A percentile compares a stretch with the other conserved stretches of the same genome.
Evolutionary conservation across 768 basidiomycete species (phyloP).

Genomic region (Phlegmacium glaucopus): DNA sequence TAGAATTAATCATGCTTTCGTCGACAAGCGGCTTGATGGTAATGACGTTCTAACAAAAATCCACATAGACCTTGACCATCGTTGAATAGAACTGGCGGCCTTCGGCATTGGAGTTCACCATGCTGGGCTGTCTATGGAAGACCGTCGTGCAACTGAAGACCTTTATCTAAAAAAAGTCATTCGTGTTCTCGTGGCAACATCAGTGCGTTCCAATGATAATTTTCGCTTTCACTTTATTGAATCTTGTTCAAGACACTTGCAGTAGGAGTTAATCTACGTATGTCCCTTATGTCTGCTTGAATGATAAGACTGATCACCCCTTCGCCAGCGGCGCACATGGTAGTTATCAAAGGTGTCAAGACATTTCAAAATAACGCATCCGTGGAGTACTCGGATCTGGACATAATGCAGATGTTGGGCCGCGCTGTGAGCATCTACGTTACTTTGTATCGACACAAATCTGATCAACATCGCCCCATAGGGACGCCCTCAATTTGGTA

Average conservation of each 20-base stretch:
- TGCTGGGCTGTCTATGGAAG: conserved; percentile 75
- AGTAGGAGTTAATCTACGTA: conserved; percentile 94
- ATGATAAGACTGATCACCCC: conserved; percentile 1
- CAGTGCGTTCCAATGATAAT: conserved; percentile 43
- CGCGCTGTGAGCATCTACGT: conserved; percentile 60
- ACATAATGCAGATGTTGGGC: conserved; percentile 96
- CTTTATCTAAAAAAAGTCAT: conserved; percentile 64
- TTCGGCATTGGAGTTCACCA: conserved; percentile 89
- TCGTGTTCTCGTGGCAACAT: conserved; percentile 76
- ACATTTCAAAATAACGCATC: conserved; percentile 67
- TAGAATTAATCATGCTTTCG: conserved; percentile 56
- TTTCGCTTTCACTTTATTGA: neutral
- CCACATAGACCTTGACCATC: neutral
- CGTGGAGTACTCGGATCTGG: conserved; percentile 87
- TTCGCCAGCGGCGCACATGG: conserved; percentile 79
- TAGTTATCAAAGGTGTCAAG: conserved; percentile 89
- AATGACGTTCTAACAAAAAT: conserved; percentile 10
- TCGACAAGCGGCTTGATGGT: conserved; percentile 69
- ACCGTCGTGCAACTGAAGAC: conserved; percentile 71
- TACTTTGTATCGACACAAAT: neutral
- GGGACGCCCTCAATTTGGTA: conserved; percentile 92
- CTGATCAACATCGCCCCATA: conserved; percentile 22
- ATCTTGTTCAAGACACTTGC: conserved; percentile 70
- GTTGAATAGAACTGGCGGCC: conserved; percentile 51
- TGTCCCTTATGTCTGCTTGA: conserved; percentile 20